These are phyloP conservation scores for Oryza coarctata DNA, from an alignment of 176 grass and related monocot species.

Conservation along the genomic window DNA sequence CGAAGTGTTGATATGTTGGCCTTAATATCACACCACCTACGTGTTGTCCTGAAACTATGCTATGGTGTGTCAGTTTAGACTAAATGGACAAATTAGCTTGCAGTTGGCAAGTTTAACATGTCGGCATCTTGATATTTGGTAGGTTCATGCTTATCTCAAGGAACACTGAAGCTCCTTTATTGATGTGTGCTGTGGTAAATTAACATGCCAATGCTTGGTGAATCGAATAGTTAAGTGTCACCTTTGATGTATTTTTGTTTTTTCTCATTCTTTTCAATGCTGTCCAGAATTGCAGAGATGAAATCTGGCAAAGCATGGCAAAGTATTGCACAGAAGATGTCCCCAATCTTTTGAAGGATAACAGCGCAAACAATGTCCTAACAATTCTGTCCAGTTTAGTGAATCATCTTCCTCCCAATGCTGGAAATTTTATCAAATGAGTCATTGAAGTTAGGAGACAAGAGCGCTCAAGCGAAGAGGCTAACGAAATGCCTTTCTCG, in stretches of 20 bases:
- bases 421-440: constrained; percentile 82
- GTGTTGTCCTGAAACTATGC: neutral
- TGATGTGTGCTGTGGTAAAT: constrained; percentile 77
- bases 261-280: constrained; percentile 14
- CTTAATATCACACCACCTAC: neutral
- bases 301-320: constrained; percentile 65
- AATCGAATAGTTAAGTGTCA: neutral
- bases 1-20: neutral
- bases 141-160: constrained; percentile 93
- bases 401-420: constrained; percentile 58
- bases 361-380: constrained; percentile 38
- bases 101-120: neutral
- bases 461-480: constrained; percentile 72
- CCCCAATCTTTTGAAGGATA: constrained; percentile 65
- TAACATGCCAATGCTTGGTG: neutral
- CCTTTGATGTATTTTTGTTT: neutral
- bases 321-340: constrained; percentile 64
- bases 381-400: constrained; percentile 54
- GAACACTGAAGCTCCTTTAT: constrained; percentile 42
- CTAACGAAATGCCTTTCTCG: constrained; percentile 51
- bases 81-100: neutral
- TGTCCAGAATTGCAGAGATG: constrained; percentile 65
- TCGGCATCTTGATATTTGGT: constrained; percentile 21
- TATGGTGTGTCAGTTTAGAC: neutral
- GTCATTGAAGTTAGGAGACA: constrained; percentile 75